Evolutionary conservation across 1,284 basidiomycete genomes (phyloP).

Genomic region (Apiotrichum siamense): DNA sequence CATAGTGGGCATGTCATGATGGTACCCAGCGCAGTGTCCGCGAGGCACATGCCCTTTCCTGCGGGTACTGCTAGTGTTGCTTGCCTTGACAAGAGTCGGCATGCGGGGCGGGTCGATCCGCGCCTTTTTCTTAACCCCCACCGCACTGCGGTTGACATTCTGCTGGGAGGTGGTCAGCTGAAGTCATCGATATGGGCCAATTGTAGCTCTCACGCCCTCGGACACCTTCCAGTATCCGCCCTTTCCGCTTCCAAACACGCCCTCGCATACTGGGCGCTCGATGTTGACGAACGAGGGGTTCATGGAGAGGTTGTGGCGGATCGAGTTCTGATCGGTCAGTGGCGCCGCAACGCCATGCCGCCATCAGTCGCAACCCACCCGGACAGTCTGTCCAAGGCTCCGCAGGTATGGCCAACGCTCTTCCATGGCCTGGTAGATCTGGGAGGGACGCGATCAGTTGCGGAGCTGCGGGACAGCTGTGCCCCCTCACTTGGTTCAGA

Average conservation of each 20-base stretch:
- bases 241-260: slow-evolving; percentile 22
- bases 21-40: no score
- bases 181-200: no score
- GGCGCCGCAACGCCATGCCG: no score
- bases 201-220: slow-evolving; percentile 26
- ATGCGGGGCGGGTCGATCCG: no score
- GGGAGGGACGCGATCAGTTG: background rate
- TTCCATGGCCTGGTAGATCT: slow-evolving; percentile 34
- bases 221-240: slow-evolving; percentile 36
- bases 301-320: slow-evolving; percentile 75
- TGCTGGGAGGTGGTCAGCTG: no score
- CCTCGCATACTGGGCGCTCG: slow-evolving; percentile 23
- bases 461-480: background rate
- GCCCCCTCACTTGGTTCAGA: slow-evolving; percentile 21
- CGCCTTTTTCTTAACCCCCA: no score
- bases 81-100: no score
- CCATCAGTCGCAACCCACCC: slow-evolving; percentile 11
- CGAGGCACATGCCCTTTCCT: no score
- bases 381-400: slow-evolving; percentile 20
- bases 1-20: no score
- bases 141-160: no score
- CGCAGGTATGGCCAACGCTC: slow-evolving; percentile 31
- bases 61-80: no score
- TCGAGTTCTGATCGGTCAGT: slow-evolving; percentile 56
- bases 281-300: slow-evolving; percentile 67